Evolutionary conservation across 2,329 filamentous ascomycete genomes (phyloP).

Genomic region (Colletotrichum acutatum): DNA sequence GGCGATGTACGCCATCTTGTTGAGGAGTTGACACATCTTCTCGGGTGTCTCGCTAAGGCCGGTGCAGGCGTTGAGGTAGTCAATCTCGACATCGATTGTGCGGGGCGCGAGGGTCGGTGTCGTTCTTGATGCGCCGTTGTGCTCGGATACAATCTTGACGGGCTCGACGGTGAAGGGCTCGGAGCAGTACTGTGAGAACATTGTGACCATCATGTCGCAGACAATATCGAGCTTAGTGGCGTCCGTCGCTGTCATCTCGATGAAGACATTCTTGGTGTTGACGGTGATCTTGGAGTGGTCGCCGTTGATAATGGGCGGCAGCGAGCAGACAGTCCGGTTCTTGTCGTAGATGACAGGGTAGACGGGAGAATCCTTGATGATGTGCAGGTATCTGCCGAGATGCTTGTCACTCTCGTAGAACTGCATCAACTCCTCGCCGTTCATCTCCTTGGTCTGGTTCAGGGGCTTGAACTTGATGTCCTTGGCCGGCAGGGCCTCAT

Average conservation of each 20-base stretch:
- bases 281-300: slow-evolving; percentile 96
- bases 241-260: slow-evolving; percentile 96
- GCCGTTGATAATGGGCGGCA: slow-evolving; percentile 98
- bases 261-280: slow-evolving; percentile 92
- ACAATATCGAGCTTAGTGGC: slow-evolving; percentile 97
- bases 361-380: slow-evolving; percentile 91
- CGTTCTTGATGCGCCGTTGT: slow-evolving; percentile 85
- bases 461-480: slow-evolving; percentile 91
- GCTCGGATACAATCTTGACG: slow-evolving; percentile 89
- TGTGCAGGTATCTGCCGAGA: slow-evolving; percentile 89
- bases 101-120: slow-evolving; percentile 85
- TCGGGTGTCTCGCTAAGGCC: slow-evolving; percentile 81
- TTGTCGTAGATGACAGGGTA: slow-evolving; percentile 97
- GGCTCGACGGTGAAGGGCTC: slow-evolving; percentile 95
- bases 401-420: slow-evolving; percentile 98
- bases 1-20: slow-evolving; percentile 90
- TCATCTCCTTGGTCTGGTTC: slow-evolving; percentile 92
- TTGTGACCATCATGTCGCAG: slow-evolving; percentile 93
- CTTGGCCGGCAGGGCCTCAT: slow-evolving; percentile 91
- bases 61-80: slow-evolving; percentile 94
- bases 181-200: slow-evolving; percentile 93
- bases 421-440: slow-evolving; percentile 87
- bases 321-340: slow-evolving; percentile 86
- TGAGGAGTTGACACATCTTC: slow-evolving; percentile 81
- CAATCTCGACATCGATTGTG: slow-evolving; percentile 82